Evolutionary conservation across 768 basidiomycete species (phyloP).

Genomic region (Xerocomellus amylosporus): DNA sequence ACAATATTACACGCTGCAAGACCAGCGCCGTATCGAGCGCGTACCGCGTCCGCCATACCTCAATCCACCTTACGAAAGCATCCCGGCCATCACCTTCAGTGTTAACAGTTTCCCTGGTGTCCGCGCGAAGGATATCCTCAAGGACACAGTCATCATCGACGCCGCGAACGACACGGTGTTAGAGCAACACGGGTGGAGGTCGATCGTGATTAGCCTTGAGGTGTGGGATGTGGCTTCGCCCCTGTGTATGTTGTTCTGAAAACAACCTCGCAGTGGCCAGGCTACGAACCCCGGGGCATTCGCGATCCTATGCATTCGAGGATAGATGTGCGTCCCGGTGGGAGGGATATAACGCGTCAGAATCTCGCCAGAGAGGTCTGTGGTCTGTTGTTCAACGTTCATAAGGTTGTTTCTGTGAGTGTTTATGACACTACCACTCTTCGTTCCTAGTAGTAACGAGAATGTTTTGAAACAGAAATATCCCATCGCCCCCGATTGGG

Average conservation of each 20-base stretch:
- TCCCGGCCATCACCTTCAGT: constrained; percentile 21
- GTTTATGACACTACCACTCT: background rate
- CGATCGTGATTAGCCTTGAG: constrained; percentile 20
- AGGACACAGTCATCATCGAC: constrained; percentile 12
- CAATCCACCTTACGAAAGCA: constrained; percentile 14
- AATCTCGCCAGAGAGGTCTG: constrained; percentile 17
- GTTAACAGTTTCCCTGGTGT: constrained; percentile 19
- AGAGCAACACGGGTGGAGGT: constrained; percentile 18
- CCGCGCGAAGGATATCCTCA: constrained; percentile 14
- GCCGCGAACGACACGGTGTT: constrained; percentile 16
- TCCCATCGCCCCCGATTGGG: constrained; percentile 7
- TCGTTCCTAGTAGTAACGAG: background rate
- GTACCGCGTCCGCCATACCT: constrained; percentile 17
- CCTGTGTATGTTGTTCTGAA: background rate
- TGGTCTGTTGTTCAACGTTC: constrained; percentile 9
- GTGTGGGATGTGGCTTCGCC: constrained; percentile 1
- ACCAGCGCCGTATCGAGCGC: constrained; percentile 18
- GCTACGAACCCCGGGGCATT: constrained; percentile 4
- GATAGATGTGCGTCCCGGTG: constrained; percentile 7
- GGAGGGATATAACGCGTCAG: constrained; percentile 20
- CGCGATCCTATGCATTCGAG: constrained; percentile 12
- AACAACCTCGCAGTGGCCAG: constrained; percentile 21
- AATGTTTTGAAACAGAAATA: constrained; percentile 1
- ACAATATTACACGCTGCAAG: constrained; percentile 6
- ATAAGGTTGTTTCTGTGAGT: constrained; percentile 8